Evolutionary conservation across 2,329 filamentous ascomycete genomes (phyloP), one percentile per base, ranked within the genome.

Genomic region (Exophiala sp.): DNA sequence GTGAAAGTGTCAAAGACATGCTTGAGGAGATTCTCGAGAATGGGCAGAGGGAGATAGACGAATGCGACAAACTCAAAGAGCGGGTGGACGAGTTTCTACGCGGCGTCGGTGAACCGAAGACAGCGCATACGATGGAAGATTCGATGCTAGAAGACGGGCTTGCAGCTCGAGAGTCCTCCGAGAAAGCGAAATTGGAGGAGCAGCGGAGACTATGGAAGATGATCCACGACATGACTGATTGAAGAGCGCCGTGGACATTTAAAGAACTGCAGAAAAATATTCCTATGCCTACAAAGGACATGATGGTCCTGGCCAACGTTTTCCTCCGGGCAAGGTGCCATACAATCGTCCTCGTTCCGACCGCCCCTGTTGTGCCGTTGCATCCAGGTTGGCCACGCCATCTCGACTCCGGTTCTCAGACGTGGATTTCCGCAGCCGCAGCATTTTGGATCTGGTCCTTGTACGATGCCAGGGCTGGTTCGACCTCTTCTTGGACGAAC

Each of bases 1-100:
- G 91, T 38, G 90, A 96, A 71, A 89, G 84, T 22, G 73, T 95
- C 50, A 95, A 95, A 24, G 70, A 84, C 58, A 79, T 91, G 73
- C 89, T 96, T 85, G 86, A 95, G 68, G 83, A 86, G 58, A 85
- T 91, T 62, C 70, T 95, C 23, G 82, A 87, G 59, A 77, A 74
- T 59, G 84, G 83, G 48, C 80, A 78, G 58, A 79, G 78, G 47
- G 89, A 96, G 68, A 88, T 89, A 45, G 81, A 83, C 58, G 85
- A 85, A 68, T 86, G 93, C 55, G 80, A 83, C 61, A 77, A 80
- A 32, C 75, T 91, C 48, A 75, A 96, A 53, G 80, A 81, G 50
- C 84, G 82, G 0, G 72, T 95, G 43, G 79, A 70, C 45, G 56
- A 51, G 10, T 64, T 67, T 30, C 58, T 73, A 21, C 64, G 67